Conservation (phyloP, 306 rosid species). For the Glycyrrhiza uralensis region DNA sequence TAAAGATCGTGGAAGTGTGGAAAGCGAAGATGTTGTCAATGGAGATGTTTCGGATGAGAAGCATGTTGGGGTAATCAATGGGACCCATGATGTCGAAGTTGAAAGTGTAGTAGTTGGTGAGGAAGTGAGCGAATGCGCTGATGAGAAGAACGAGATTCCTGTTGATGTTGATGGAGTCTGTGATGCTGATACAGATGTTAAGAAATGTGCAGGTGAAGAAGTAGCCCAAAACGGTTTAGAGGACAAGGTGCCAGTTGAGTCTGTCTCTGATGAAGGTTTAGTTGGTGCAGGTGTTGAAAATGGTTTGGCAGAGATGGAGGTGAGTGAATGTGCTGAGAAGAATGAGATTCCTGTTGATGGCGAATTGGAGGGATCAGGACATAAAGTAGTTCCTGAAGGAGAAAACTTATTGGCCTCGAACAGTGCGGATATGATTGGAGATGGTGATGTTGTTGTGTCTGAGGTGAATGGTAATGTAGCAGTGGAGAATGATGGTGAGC, state of each 20-base stretch:
- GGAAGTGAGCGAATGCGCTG: not conserved
- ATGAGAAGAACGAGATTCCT: slow-evolving; percentile 30
- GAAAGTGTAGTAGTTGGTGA: not conserved
- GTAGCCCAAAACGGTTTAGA: slow-evolving; percentile 3
- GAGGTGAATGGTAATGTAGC: too few species aligned
- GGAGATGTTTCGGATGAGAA: slow-evolving; percentile 21
- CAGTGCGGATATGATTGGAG: not conserved
- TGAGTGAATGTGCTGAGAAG: slow-evolving; percentile 10
- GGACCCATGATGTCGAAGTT: not conserved
- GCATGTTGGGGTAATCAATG: not conserved
- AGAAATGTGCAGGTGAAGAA: not conserved
- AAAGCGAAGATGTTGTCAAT: not conserved
- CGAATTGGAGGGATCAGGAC: slow-evolving; percentile 1
- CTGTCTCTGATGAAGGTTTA: not conserved
- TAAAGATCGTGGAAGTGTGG: not conserved
- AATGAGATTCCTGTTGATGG: slow-evolving; percentile 24
- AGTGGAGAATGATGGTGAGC: not conserved
- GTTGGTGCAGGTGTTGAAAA: slow-evolving; percentile 12
- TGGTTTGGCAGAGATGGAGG: slow-evolving; percentile 12
- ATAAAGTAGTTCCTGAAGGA: slow-evolving; percentile 28
- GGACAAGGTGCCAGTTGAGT: not conserved
- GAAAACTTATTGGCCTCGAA: slow-evolving; percentile 17
- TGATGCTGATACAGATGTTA: not conserved
- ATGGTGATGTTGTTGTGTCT: not conserved
- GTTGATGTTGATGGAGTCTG: slow-evolving; percentile 14